Evolutionary conservation across 805 yeast genomes (phyloP), one percentile per base, ranked within the genome.

Genomic region (Lachancea sp.): DNA sequence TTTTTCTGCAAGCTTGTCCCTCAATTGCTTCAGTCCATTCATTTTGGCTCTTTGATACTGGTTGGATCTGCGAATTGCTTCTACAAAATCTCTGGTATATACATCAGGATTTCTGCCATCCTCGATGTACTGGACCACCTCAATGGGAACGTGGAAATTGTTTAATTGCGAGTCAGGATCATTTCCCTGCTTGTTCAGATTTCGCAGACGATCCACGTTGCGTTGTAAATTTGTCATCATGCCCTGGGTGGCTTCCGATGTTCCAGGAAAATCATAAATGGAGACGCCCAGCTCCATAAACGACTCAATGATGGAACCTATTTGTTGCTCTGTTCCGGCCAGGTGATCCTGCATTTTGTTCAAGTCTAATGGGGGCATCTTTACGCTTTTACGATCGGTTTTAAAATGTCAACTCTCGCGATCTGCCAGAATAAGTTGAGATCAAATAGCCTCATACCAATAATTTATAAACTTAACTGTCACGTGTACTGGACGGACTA

Each of bases 61-160:
- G 56, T 92, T 92, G 33, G 88, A 79, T 51, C 86, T 80, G 29
- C 88, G 80, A n/a, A 92, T 83, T 25, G 90, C 85, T 58, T 92
- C 98, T 12, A 90, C 86, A 64, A 92, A 92, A 64, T 92, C 98
- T 58, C 98, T 74, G 1, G 97, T 88, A 62, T 92, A 92, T 29
- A 92, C 88, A 57, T 92, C 97, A 0, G 98, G 97, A 57, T 92
- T 92, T 50, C 98, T 71, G 2, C 98, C 98, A 55, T 87, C 95
- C 56, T 92, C 97, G 28, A 92, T 86, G 56, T 92, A 92, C 47
- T 83, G 80, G 11, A 88, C 68, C n/a, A 89, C 89, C 55, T 89
- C 96, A 28, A 83, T 60, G 1, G 96, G 96, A 3, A 84, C 71
- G 1, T 79, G 64, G 3, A 74, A 63, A 7, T 65, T 55, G 20